A percentile compares a stretch with the other conserved stretches of the same genome.
phyloP scores from a whole-genome alignment of 306 rosid genomes.

The Quercus bicolor region DNA sequence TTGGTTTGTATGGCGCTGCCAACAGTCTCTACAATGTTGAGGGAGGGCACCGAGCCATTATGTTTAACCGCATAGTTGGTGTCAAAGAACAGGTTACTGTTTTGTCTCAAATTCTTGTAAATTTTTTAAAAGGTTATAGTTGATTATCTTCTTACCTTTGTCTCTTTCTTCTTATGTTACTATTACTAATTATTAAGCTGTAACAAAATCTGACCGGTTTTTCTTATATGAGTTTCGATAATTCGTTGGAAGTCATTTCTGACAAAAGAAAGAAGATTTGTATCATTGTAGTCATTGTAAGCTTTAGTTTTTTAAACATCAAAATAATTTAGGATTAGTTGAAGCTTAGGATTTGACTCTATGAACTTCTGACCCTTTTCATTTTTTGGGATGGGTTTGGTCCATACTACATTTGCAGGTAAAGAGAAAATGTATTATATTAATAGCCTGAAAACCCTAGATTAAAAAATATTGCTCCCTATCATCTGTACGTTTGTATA shows the following conservation, averaged over 20 bases:
- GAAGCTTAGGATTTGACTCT: background rate
- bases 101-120: background rate
- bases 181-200: background rate
- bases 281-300: no score
- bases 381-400: background rate
- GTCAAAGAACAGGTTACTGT: slow-evolving; percentile 70
- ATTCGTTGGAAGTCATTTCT: background rate
- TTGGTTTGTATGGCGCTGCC: slow-evolving; percentile 59
- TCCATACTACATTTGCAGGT: background rate
- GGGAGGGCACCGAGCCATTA: slow-evolving; percentile 82
- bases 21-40: slow-evolving; percentile 89
- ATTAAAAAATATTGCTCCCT: background rate
- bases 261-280: background rate
- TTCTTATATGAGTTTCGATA: no score
- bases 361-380: background rate
- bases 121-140: background rate
- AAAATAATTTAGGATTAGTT: background rate
- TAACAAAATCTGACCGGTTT: background rate
- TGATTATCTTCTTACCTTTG: background rate
- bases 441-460: background rate
- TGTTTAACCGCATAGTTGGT: slow-evolving; percentile 74
- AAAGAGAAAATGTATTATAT: background rate
- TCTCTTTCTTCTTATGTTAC: background rate
- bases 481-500: background rate
- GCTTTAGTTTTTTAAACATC: background rate